Base-by-base conservation (phyloP, 1,284 basidiomycete genomes). In the Sutorius eximius region DNA sequence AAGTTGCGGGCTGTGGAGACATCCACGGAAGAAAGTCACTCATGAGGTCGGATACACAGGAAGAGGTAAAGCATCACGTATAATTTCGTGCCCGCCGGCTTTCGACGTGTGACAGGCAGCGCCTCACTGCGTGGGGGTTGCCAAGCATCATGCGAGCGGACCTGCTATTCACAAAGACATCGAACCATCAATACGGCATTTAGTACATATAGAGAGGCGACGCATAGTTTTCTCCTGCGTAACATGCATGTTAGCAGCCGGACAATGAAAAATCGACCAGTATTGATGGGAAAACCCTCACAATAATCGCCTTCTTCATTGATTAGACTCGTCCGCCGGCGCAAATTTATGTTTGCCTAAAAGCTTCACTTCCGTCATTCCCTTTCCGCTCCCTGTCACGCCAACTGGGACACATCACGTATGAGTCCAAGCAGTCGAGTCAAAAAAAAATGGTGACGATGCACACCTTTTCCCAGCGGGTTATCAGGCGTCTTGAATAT, bases 401-500 rank as follows among this genome's bases (percentile, higher is more conserved):
- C 95, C 95, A 57, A 98, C 95, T 95, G 67, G 41, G 43, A 45
- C 56, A 47, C n/a, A 54, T 22, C 55, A 52, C 58, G 52, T 59
- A 62, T 69, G 41, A 73, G 62, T 61, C 47, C 60, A 53, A 53
- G 45, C 22, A 60, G 53, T 63, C 57, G 44, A 53, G 58, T 52
- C 61, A 20, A 13, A 9, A 16, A 16, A 34, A 15, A 22, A 40
- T 48, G 38, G 56, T 52, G 66, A 69, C 65, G 62, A 66, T 51
- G 65, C 79, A 51, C 64, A 88, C 90, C 90, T 82, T 83, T 84
- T 47, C 95, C 95, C 37, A 92, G 74, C 1, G 94, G 93, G 69
- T 95, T 95, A 64, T 97, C 95, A 13, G 95, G 93, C 5, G 95
- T 98, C 75, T 93, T 91, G 81, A 98, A 98, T 63, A 98, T 96